phyloP scores from a whole-genome alignment of 176 grass and related monocot genomes.

The Guadua angustifolia region DNA sequence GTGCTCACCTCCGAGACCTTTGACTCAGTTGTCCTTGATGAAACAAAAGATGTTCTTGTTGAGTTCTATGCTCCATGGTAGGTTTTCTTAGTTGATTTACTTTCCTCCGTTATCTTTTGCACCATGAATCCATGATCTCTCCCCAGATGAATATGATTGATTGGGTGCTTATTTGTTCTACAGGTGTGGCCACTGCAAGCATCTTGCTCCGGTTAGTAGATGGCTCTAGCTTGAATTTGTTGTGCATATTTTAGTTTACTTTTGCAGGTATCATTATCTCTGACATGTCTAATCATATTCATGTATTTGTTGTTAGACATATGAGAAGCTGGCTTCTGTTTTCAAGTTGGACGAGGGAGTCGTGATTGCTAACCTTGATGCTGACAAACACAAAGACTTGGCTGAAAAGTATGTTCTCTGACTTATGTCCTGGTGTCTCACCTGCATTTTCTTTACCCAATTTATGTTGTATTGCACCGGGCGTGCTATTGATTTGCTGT shows the following conservation, averaged over 20 bases:
- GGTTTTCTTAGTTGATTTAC: constrained; percentile 21
- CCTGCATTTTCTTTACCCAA: constrained; percentile 8
- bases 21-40: constrained; percentile 74
- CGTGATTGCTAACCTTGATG: constrained; percentile 85
- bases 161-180: constrained; percentile 12
- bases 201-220: constrained; percentile 86
- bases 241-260: constrained; percentile 13
- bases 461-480: neutral
- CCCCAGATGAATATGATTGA: neutral
- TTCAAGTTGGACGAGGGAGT: constrained; percentile 80
- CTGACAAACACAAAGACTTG: constrained; percentile 74
- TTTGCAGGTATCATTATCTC: neutral
- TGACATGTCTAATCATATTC: constrained; percentile 15
- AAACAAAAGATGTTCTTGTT: constrained; percentile 85
- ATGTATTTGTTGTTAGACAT: constrained; percentile 50
- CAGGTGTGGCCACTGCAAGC: constrained; percentile 95
- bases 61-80: constrained; percentile 98
- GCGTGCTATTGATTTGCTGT: neutral
- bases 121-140: constrained; percentile 17
- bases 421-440: neutral
- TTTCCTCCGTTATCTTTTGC: neutral
- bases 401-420: constrained; percentile 67
- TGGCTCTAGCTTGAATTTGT: constrained; percentile 13
- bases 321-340: constrained; percentile 78
- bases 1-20: constrained; percentile 71